Evolutionary conservation across 129 eudicot species (phyloP), one percentile per base, ranked within the genome.

Genomic region (Lactuca sativa): DNA sequence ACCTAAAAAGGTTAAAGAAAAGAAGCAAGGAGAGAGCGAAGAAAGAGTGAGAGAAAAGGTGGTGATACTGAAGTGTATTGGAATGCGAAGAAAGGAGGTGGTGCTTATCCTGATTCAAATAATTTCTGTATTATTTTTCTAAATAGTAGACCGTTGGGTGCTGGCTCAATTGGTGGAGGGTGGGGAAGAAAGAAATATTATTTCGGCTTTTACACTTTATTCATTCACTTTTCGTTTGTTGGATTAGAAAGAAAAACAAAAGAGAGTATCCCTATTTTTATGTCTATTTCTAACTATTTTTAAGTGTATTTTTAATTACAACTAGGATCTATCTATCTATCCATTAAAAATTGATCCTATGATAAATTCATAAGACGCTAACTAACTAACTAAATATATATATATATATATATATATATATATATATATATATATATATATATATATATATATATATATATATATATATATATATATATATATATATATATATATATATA

Each of bases 131-230:
- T 74, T 3, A 6, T 30, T 38, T 58, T 58, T 65, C 62, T 41
- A 17, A 17, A 51, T 15, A 67, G 54, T 66, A 73, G 83, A 79
- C 83, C 83, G 83, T 78, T 78, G 83, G 74, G 75, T 61, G 30
- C 30, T 25, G 70, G 78, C 64, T 64, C 30, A 78, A 64, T 55
- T 62, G 73, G 34, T 57, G 41, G 60, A 63, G 1, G 66, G 73
- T 78, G 67, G 52, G 65, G 52, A 47, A 44, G 14, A 10, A 4
- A 10, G 52, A 47, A 56, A 41, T 14, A 32, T 36, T 49, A 11
- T 55, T 62, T 74, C 43, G 36, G 38, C 48, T 25, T 56, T 62
- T 64, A 38, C 7, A 33, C 48, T 64, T 63, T 64, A 21, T 9
- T 70, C 31, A 47, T 55, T 48, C 30, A 25, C 30, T 77, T 62